A percentile compares a stretch with the other conserved stretches of the same genome.
Evolutionary conservation across 2,329 filamentous ascomycete genomes (phyloP).

Genomic region (Diplocarpon mali): DNA sequence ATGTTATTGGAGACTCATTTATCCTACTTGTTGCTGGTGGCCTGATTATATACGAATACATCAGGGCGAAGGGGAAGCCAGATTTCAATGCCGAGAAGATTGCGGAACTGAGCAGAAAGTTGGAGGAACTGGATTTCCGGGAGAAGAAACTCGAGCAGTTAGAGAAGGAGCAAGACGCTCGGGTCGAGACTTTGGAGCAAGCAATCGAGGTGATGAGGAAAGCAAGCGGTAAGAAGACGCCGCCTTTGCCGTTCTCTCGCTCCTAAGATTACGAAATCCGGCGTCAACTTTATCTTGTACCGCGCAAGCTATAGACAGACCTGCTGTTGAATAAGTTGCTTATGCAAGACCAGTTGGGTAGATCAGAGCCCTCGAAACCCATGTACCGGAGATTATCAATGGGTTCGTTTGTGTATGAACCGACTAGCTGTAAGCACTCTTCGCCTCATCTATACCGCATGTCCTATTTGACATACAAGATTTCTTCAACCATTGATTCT

Average conservation of each 20-base stretch:
- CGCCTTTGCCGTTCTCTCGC: conserved; percentile 7
- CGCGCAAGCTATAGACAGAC: neutral
- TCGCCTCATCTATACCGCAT: too few relatives aligned
- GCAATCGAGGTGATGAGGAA: conserved; percentile 25
- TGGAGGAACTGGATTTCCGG: conserved; percentile 40
- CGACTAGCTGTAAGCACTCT: too few relatives aligned
- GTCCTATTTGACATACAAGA: too few relatives aligned
- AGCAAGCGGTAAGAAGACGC: conserved; percentile 16
- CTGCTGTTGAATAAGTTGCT: too few relatives aligned
- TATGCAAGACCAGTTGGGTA: too few relatives aligned
- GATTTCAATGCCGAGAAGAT: conserved; percentile 44
- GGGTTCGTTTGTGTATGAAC: too few relatives aligned
- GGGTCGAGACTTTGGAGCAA: conserved; percentile 26
- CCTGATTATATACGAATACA: conserved; percentile 51
- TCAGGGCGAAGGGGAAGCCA: conserved; percentile 47
- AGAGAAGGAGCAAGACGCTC: conserved; percentile 25
- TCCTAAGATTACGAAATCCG: neutral
- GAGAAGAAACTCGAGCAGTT: conserved; percentile 44
- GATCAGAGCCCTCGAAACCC: too few relatives aligned
- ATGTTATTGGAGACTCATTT: conserved; percentile 52
- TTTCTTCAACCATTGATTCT: too few relatives aligned
- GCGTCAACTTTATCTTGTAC: neutral
- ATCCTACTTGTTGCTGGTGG: conserved; percentile 47
- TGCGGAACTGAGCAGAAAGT: conserved; percentile 38
- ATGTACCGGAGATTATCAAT: too few relatives aligned